Conservation (phyloP, 2,329 filamentous ascomycete genomes). For the Neobulgaria alba region DNA sequence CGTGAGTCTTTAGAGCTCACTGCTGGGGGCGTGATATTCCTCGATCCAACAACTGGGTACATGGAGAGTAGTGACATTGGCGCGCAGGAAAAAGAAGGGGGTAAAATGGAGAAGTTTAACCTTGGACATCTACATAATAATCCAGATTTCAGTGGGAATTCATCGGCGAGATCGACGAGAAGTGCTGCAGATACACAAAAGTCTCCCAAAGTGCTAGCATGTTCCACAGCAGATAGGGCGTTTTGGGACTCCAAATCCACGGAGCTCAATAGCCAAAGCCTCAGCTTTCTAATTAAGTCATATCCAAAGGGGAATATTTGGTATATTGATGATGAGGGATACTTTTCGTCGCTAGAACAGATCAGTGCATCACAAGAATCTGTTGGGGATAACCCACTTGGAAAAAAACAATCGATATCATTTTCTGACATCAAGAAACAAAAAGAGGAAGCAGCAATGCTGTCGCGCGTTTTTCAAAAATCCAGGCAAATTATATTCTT, state of each 20-base stretch:
- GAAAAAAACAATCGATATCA: constrained; percentile 8
- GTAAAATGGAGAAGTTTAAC: neutral
- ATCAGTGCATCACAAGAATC: constrained; percentile 8
- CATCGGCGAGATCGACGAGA: constrained; percentile 10
- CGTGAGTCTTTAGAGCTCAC: constrained; percentile 23
- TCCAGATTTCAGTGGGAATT: neutral
- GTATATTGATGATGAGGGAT: constrained; percentile 25
- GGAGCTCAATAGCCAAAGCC: constrained; percentile 18
- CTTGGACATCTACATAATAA: neutral
- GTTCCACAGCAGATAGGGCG: constrained; percentile 17
- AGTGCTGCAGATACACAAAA: constrained; percentile 17
- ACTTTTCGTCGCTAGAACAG: constrained; percentile 26
- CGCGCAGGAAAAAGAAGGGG: neutral
- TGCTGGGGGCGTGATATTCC: constrained; percentile 24
- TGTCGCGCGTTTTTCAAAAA: constrained; percentile 22
- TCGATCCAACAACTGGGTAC: constrained; percentile 21
- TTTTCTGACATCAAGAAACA: constrained; percentile 13
- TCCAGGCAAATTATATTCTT: constrained; percentile 26
- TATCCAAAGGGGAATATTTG: constrained; percentile 27
- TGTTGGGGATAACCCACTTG: constrained; percentile 4
- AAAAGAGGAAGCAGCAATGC: constrained; percentile 19
- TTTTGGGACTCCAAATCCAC: constrained; percentile 14
- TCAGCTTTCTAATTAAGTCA: constrained; percentile 19
- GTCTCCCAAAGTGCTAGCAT: constrained; percentile 21
- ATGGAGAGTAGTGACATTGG: constrained; percentile 6